Evolutionary conservation across 169 alveolate species (phyloP).

Genomic region (Eimeria necatrix): DNA sequence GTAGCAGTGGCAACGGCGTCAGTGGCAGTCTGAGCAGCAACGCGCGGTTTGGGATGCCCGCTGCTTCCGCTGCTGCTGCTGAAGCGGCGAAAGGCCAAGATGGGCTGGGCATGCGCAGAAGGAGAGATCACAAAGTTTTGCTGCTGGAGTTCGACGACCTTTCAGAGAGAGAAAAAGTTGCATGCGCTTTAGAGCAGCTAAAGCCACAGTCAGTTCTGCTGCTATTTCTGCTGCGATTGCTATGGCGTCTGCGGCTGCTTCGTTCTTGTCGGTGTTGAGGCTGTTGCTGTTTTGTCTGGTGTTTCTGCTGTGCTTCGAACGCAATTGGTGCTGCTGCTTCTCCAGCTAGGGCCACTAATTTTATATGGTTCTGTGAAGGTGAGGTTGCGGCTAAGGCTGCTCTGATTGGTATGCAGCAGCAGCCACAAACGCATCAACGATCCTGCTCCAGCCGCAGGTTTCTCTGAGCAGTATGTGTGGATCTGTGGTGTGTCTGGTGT

Average conservation of each 20-base stretch:
- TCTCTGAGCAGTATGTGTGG: not conserved
- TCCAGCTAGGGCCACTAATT: not conserved
- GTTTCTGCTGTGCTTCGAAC: not conserved
- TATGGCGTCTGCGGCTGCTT: not conserved
- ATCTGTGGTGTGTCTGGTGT: not conserved
- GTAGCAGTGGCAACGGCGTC: not conserved
- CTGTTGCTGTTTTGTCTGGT: not conserved
- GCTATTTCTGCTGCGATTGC: not conserved
- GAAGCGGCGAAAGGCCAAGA: not conserved
- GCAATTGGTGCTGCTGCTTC: slow-evolving; percentile 20
- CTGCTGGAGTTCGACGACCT: slow-evolving; percentile 60
- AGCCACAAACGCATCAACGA: no score
- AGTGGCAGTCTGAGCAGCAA: not conserved
- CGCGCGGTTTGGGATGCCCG: not conserved
- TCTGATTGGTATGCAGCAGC: no score
- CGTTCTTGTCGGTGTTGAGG: not conserved
- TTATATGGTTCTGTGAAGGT: not conserved
- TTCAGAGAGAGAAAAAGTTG: slow-evolving; percentile 59
- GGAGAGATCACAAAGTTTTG: slow-evolving; percentile 22
- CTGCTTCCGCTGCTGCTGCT: not conserved
- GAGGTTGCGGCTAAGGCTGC: not conserved
- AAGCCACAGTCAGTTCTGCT: slow-evolving; percentile 56
- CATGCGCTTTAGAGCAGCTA: slow-evolving; percentile 56
- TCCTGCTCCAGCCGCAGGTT: no score
- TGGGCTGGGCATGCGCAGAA: slow-evolving; percentile 20